Conservation (phyloP, 169 alveolate species). For the Plasmodium billcollinsi region DNA sequence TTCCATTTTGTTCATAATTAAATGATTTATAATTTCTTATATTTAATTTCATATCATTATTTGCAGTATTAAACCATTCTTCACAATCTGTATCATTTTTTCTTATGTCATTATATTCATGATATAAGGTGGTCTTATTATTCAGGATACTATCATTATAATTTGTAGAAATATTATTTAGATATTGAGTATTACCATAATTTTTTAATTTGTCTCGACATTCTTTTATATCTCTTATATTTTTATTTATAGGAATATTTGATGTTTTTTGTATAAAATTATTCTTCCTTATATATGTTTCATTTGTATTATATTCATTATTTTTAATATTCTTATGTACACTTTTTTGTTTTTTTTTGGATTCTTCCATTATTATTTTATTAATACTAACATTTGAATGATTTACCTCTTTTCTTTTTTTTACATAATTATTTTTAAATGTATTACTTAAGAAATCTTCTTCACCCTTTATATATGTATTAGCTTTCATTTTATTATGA, state of each 20-base stretch:
- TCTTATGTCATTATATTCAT: conserved; percentile 14
- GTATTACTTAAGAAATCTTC: background rate
- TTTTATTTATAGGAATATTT: background rate
- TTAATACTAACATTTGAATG: background rate
- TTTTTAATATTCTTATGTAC: background rate
- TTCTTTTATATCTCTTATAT: background rate
- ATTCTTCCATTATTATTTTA: background rate
- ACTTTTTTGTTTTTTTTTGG: too few species aligned
- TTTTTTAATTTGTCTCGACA: background rate
- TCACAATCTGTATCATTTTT: background rate
- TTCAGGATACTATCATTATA: conserved; percentile 63
- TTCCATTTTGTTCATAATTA: background rate
- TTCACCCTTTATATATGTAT: background rate
- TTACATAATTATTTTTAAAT: background rate
- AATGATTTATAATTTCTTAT: background rate
- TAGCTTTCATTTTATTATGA: background rate
- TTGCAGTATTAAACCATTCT: background rate
- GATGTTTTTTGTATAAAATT: background rate
- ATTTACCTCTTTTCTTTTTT: conserved; percentile 3
- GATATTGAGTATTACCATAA: conserved; percentile 46
- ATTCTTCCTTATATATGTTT: background rate
- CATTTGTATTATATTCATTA: conserved; percentile 11
- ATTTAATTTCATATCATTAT: background rate
- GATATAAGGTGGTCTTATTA: conserved; percentile 31
- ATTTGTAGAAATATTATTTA: conserved; percentile 18